phyloP scores from a whole-genome alignment of 116 monocot genomes.

The Zostera marina region DNA sequence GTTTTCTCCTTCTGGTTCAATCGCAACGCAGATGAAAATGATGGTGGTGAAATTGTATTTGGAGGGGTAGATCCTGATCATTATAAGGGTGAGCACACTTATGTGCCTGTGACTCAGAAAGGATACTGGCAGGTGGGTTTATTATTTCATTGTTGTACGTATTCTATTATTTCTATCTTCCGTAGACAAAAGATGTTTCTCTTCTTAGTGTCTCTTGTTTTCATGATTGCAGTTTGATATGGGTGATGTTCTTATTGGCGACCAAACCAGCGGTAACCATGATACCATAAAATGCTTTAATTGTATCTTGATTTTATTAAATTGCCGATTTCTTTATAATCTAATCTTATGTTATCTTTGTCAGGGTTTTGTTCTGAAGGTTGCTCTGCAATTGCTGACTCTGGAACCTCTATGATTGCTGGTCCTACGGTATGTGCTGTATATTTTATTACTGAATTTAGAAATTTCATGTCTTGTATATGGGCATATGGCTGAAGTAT shows the following conservation, averaged over 20 bases:
- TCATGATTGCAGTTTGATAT: constrained; percentile 48
- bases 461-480: too few relatives aligned
- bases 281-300: neutral
- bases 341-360: neutral
- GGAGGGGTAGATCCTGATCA: constrained; percentile 73
- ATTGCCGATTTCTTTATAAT: too few relatives aligned
- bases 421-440: constrained; percentile 49
- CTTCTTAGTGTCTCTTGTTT: neutral
- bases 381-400: constrained; percentile 74
- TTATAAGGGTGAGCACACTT: constrained; percentile 57
- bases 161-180: neutral
- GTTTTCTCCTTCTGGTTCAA: constrained; percentile 97
- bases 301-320: too few relatives aligned
- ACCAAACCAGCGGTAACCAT: constrained; percentile 29
- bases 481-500: too few relatives aligned
- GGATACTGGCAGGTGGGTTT: constrained; percentile 86
- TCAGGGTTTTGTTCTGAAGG: constrained; percentile 49
- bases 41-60: constrained; percentile 89
- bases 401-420: constrained; percentile 65
- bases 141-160: neutral
- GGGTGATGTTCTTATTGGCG: constrained; percentile 47
- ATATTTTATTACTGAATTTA: neutral
- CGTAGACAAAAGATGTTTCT: neutral
- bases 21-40: constrained; percentile 40
- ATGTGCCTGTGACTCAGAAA: constrained; percentile 63